Evolutionary conservation across 2,329 filamentous ascomycete species (phyloP).

Genomic region (Fusarium torulosum): DNA sequence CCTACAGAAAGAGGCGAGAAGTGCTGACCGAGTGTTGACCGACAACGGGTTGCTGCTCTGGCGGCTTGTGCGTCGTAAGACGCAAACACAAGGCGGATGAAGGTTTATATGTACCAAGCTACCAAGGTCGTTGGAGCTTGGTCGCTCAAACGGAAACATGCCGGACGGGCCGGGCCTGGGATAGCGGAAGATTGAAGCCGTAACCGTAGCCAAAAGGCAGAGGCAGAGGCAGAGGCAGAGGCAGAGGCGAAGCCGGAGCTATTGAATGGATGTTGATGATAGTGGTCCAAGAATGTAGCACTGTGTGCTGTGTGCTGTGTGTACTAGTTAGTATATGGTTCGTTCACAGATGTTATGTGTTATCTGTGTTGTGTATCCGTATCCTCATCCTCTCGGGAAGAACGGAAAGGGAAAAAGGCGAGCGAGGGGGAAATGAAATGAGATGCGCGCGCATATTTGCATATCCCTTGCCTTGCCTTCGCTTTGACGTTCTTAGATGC

Average conservation of each 20-base stretch:
- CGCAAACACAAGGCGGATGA: slow-evolving; percentile 29
- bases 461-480: slow-evolving; percentile 8
- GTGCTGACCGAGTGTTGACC: slow-evolving; percentile 36
- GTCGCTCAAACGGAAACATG: slow-evolving; percentile 16
- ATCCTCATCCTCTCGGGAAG: slow-evolving; percentile 5
- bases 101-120: slow-evolving; percentile 36
- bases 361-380: slow-evolving; percentile 7
- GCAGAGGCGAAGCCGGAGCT: not conserved
- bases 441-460: slow-evolving; percentile 17
- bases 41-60: slow-evolving; percentile 30
- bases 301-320: not conserved
- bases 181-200: slow-evolving; percentile 10
- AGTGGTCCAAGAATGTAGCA: not conserved
- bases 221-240: no score
- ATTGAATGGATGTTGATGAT: not conserved
- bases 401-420: slow-evolving; percentile 1
- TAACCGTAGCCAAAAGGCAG: not conserved
- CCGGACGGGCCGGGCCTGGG: slow-evolving; percentile 41
- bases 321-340: no score
- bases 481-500: not conserved
- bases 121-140: slow-evolving; percentile 2
- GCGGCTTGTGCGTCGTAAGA: slow-evolving; percentile 22
- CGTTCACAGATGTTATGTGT: not conserved
- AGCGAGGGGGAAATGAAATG: not conserved
- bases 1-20: slow-evolving; percentile 38